These are phyloP conservation scores for Leucaena leucocephala DNA, from an alignment of 306 rosid species.

Conservation along the genomic window DNA sequence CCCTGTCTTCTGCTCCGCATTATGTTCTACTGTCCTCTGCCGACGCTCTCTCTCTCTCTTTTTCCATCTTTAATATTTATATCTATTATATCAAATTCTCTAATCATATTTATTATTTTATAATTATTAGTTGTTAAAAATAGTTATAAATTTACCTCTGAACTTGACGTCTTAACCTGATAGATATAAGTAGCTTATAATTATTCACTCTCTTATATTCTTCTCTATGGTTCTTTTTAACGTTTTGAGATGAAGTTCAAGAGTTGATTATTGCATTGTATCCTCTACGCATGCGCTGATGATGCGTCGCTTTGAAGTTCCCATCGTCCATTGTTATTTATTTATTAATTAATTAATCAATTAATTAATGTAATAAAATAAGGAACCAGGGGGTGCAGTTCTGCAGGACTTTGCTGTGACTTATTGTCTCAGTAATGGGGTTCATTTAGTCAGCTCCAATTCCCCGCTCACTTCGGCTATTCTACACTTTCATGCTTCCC, in stretches of 20 bases:
- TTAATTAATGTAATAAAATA: not conserved
- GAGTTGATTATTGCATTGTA: not conserved
- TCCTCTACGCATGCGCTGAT: not conserved
- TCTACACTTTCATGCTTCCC: constrained; percentile 4
- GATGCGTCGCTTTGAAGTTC: not conserved
- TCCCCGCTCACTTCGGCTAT: not conserved
- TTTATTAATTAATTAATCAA: no score
- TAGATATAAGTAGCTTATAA: no score
- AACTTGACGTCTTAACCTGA: no score
- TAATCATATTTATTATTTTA: no score
- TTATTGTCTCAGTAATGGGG: constrained; percentile 20
- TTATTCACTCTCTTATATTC: no score
- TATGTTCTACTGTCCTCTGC: constrained; percentile 50
- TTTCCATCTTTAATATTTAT: no score
- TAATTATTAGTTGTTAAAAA: no score
- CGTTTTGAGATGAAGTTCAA: no score
- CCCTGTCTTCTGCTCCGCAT: constrained; percentile 1
- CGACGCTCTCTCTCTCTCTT: constrained; percentile 40
- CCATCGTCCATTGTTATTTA: not conserved
- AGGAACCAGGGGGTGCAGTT: not conserved
- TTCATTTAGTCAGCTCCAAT: constrained; percentile 36
- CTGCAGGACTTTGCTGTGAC: constrained; percentile 26
- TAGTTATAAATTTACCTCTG: no score
- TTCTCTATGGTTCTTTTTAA: no score
- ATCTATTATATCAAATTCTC: no score